Evolutionary conservation across 257 asterid species (phyloP).

Genomic region (Orobanche coerulescens): DNA sequence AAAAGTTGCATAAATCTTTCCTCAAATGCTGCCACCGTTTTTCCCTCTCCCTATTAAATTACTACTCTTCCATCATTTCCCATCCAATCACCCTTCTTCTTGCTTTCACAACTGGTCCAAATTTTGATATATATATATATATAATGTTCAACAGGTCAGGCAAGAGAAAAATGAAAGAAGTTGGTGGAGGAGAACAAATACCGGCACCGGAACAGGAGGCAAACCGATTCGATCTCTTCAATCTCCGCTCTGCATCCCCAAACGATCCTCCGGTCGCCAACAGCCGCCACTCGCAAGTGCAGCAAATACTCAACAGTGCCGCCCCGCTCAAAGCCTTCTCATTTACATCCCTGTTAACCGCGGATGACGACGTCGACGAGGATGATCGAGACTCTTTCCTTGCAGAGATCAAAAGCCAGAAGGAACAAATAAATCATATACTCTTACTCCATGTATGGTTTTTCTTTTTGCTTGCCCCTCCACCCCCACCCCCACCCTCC

Average conservation of each 20-base stretch:
- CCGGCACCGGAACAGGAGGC: neutral
- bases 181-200: neutral
- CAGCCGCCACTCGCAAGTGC: neutral
- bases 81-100: neutral
- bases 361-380: neutral
- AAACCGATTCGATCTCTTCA: neutral
- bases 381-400: neutral
- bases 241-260: neutral
- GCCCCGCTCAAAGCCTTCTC: conserved; percentile 28
- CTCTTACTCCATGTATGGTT: conserved; percentile 26
- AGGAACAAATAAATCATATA: conserved; percentile 15
- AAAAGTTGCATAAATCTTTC: neutral
- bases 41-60: conserved; percentile 28
- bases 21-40: conserved; percentile 29
- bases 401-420: neutral
- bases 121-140: too few relatives aligned
- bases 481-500: too few relatives aligned
- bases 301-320: conserved; percentile 16
- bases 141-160: conserved; percentile 21
- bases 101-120: neutral
- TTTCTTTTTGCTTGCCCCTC: neutral
- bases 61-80: neutral
- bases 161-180: conserved; percentile 36
- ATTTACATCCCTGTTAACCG: conserved; percentile 22
- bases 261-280: neutral